Base-by-base conservation (phyloP, 2,329 filamentous ascomycete species). In the Clonostachys chloroleuca region DNA sequence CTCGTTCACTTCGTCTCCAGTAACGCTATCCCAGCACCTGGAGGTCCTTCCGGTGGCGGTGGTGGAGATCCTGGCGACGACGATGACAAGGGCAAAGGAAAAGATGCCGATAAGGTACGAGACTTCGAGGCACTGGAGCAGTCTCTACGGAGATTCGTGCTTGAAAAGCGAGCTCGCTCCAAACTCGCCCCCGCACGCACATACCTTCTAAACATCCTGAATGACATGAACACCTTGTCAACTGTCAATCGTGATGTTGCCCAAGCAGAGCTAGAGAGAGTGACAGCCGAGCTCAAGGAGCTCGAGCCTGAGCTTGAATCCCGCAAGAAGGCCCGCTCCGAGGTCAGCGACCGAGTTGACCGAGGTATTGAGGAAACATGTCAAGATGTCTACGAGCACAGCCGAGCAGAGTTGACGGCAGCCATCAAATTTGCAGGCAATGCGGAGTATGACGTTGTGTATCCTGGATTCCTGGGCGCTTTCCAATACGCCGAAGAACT, bases 1-100 rank as follows among this genome's bases (percentile, higher is more conserved):
- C 75, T 99, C 8, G 94, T 99, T 5, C 94, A 99, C 63, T 99
- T 99, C 56, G 94, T 99, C 4, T 97, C 94, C 3, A 97, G 92
- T 62, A 96, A 96, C 63, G 92, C 92, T 5, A 88, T 99, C 49
- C 92, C 92, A 1, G 84, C 88, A 47, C 75, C 77, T 4, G 74
- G 78, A n/a, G 74, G 74, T 36, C 77, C 75, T 34, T 75, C 74
- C 9, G 77, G 77, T 34, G 77, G 76, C 34, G 78, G 76, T 39
- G 81, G 77, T n/a, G 77, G 74, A 13, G 76, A 69, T 7, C 75
- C 69, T 46, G 76, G 77, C 45, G 76, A 81, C 47, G 78, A 81
- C 18, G 70, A 75, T 6, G 69, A 70, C 33, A 87, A 86, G 59
- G 85, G 82, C 42, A 95, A 95, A 61, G 89, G 87, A 48, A 96